Evolutionary conservation across 371 early-diverging fungal genomes (phyloP), one percentile per base, ranked within the genome.

Genomic region (Mucor lusitanicus): DNA sequence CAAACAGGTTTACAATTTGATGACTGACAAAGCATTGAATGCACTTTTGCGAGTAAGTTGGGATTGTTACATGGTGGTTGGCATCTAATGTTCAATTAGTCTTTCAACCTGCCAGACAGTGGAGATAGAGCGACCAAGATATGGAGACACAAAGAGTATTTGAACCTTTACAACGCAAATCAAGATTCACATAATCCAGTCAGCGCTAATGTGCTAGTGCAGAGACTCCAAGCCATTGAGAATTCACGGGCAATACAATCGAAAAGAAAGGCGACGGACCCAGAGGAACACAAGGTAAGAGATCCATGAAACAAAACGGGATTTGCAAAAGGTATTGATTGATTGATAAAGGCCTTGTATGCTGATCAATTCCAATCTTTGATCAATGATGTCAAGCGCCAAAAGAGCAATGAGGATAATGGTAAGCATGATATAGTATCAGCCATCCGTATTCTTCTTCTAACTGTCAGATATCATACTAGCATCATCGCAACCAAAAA

Each of bases 141-240:
- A 3, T 69, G 68, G 73, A 23, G 76, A 21, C 72, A 76, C 12
- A 72, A 70, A 33, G 73, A 72, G 19, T 76, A 72, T 39, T 11
- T 69, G 2, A 67, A 54, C 3, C 19, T 76, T 3, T 76, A 70
- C 35, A 67, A 69, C 50, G 70, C 73, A 0, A 76, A 76, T 35
- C 35, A 46, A 21, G 76, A 76, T n/a, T 72, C 73, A 15, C 28
- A 40, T 0, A 21, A 53, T 6, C 76, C 73, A 11, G 67, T 70
- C 11, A 61, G 64, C 7, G 64, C 64, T 3, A 37, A 59, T 2
- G 56, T 57, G 5, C 56, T 76, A n/a, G n/a, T 66, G 0, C 63
- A 67, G 28, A 42, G 61, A 28, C 33, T 76, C 12, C 23, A 39
- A 11, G 55, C 59, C 13, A 67, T 50, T n/a, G 72, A 72, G 25